These are phyloP conservation scores for Priceomyces fermenticarens DNA, from an alignment of 805 yeast species.

Conservation along the genomic window DNA sequence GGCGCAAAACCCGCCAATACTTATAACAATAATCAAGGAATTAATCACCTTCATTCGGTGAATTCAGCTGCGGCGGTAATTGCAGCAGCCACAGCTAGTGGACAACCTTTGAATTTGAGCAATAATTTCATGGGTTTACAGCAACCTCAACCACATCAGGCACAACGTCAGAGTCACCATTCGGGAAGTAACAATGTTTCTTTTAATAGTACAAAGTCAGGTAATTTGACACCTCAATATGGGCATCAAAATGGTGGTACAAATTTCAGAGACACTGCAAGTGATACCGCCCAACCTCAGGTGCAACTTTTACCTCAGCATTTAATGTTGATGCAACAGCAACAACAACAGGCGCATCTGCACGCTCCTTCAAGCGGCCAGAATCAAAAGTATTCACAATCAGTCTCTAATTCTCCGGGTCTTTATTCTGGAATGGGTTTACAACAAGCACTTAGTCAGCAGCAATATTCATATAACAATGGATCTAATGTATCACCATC, in stretches of 20 bases:
- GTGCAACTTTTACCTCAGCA: constrained; percentile 18
- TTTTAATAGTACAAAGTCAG: constrained; percentile 5
- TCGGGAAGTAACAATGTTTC: constrained; percentile 2
- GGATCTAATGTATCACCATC: constrained; percentile 12
- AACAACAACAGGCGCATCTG: constrained; percentile 14
- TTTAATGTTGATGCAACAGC: constrained; percentile 18
- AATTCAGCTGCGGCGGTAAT: constrained; percentile 45
- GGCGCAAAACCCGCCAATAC: constrained; percentile 50
- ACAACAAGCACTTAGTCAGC: constrained; percentile 9
- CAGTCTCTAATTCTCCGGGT: constrained; percentile 21
- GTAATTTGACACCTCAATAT: constrained; percentile 8
- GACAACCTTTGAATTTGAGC: constrained; percentile 40
- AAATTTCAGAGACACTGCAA: constrained; percentile 11
- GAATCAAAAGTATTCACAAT: constrained; percentile 13
- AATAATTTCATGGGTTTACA: constrained; percentile 29
- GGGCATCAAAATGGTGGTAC: constrained; percentile 5
- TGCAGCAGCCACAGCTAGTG: constrained; percentile 47
- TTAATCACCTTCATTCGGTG: constrained; percentile 26
- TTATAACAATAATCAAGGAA: constrained; percentile 7
- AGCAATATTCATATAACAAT: constrained; percentile 8
- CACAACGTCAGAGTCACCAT: constrained; percentile 8
- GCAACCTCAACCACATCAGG: constrained; percentile 32
- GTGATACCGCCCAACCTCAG: constrained; percentile 15
- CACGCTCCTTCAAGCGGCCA: constrained; percentile 2
- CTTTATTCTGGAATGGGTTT: constrained; percentile 16